These are phyloP conservation scores for Podila minutissima DNA, from an alignment of 192 early-diverging fungal genomes.

Conservation along the genomic window DNA sequence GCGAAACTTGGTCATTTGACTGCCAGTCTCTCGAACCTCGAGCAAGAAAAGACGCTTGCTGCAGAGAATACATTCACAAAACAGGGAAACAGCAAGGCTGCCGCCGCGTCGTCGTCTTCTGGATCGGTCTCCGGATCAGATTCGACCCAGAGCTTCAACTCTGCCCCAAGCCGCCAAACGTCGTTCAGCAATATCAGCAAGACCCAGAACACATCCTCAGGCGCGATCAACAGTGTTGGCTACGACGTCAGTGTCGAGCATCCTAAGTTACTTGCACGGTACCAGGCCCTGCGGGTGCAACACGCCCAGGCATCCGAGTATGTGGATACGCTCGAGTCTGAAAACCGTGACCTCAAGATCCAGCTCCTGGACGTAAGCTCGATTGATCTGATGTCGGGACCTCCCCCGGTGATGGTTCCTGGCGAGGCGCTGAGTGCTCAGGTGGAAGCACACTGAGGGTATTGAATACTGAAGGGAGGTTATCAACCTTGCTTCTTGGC, in stretches of 20 bases:
- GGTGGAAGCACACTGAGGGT: not conserved
- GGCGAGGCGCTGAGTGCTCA: too few species aligned
- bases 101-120: not conserved
- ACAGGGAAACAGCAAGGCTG: too few species aligned
- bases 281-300: constrained; percentile 34
- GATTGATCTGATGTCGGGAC: not conserved
- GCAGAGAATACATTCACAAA: not conserved
- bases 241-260: constrained; percentile 38
- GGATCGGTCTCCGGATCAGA: not conserved
- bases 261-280: constrained; percentile 32
- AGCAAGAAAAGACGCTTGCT: constrained; percentile 18
- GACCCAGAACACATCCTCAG: not conserved
- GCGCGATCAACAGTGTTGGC: constrained; percentile 32
- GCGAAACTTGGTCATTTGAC: constrained; percentile 24
- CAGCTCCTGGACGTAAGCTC: constrained; percentile 29
- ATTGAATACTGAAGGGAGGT: not conserved
- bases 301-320: constrained; percentile 47
- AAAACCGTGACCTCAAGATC: constrained; percentile 37
- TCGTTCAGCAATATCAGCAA: not conserved
- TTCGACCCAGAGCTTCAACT: constrained; percentile 11
- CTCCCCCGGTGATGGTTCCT: not conserved
- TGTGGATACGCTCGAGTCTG: constrained; percentile 37
- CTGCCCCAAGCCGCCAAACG: constrained; percentile 1
- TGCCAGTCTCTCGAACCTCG: constrained; percentile 18
- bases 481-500: too few species aligned